Evolutionary conservation across 768 basidiomycete genomes (phyloP), one percentile per base, ranked within the genome.

Genomic region (Fomitopsis serialis): DNA sequence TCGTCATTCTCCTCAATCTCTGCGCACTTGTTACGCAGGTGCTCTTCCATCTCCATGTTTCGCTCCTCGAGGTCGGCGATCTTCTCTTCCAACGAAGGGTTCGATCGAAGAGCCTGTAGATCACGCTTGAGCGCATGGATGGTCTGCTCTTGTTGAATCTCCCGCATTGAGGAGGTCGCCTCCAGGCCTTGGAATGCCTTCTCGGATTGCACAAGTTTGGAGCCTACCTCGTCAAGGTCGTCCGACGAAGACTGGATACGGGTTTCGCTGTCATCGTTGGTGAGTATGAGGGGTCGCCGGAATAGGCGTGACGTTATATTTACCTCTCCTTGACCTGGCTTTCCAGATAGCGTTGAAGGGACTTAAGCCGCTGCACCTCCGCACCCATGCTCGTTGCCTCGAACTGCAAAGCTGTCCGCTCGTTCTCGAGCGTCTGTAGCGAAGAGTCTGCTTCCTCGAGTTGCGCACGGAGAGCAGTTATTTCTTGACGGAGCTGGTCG

Each of bases 1-100:
- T 92, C 90, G 60, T 92, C 89, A 52, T 92, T 88, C 60, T 86
- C 87, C 63, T 92, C 89, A 52, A 92, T 89, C 69, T 92, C 89
- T 13, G 74, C 67, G 55, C 84, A 87, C 67, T 90, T 92, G 42
- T 68, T 72, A 53, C 75, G 76, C 42, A 92, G 70, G 42, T 89
- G 70, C 43, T 82, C 81, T 59, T 92, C 89, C 83, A 90, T 85
- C 64, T 90, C 87, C 34, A 72, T 76, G 60, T 84, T 87, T 58
- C 78, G 80, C 62, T 87, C 85, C 62, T 84, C 78, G 35, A 91
- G 72, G 53, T 86, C 82, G 2, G 69, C 69, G 9, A 90, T 63
- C 19, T 74, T 76, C 6, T 75, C 71, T 53, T 80, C 78, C 24
- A 87, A 72, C 54, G 81, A 77, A 2, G 82, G 79, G 51, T 75